Conservation (phyloP, 2,329 filamentous ascomycete species). For the Aspergillus sp. region DNA sequence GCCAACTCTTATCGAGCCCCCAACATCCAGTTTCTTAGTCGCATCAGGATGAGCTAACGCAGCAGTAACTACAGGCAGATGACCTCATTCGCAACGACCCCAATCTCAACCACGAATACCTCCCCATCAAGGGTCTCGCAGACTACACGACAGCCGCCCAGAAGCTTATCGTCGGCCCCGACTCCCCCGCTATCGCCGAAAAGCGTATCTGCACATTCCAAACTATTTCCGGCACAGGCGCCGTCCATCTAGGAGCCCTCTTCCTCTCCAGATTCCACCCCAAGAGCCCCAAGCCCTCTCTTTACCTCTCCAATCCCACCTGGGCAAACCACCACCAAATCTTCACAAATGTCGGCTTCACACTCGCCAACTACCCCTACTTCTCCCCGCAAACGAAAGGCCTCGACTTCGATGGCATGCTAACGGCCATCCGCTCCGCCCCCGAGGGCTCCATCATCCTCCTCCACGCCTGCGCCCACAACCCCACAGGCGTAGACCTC, state of each 20-base stretch:
- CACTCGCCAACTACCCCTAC: constrained; percentile 85
- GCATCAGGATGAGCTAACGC: constrained; percentile 2
- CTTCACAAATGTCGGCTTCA: constrained; percentile 83
- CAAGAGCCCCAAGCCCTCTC: constrained; percentile 52
- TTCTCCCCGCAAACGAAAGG: constrained; percentile 86
- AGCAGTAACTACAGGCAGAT: constrained; percentile 67
- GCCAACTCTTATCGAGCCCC: background rate
- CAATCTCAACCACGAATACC: constrained; percentile 95
- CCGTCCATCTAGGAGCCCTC: constrained; percentile 86
- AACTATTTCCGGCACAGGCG: constrained; percentile 96
- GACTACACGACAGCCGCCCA: constrained; percentile 87
- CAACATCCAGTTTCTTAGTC: background rate
- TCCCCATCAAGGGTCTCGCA: constrained; percentile 85
- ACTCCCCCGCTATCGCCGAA: constrained; percentile 79
- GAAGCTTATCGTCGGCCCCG: constrained; percentile 78
- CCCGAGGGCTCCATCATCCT: constrained; percentile 81
- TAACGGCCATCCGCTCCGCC: constrained; percentile 66
- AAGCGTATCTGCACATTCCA: constrained; percentile 81
- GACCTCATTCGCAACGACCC: constrained; percentile 85
- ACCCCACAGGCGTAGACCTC: constrained; percentile 95
- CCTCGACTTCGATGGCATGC: constrained; percentile 89
- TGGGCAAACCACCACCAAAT: constrained; percentile 99
- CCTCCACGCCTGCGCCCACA: constrained; percentile 94
- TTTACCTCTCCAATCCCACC: constrained; percentile 92
- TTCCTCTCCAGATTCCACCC: constrained; percentile 93